Percentiles rank a stretch among this genome's conserved stretches.
Conservation (phyloP, 75 land plant species). For the Adiantum capillusveneris region DNA sequence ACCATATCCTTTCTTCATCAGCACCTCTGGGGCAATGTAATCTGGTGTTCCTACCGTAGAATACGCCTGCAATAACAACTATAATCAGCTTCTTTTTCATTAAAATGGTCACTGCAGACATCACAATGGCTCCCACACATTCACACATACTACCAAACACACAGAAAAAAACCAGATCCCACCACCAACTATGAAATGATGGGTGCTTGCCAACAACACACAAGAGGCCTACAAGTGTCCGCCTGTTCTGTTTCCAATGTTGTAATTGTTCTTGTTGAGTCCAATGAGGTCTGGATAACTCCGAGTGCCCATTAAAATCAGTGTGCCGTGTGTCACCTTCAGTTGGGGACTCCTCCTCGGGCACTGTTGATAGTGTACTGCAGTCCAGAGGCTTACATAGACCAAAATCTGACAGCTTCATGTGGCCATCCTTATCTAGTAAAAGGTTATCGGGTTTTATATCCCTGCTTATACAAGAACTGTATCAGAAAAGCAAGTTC, state of each 20-base stretch:
- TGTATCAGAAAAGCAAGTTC: slow-evolving; percentile 1
- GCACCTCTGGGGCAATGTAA: slow-evolving; percentile 92
- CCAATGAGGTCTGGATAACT: slow-evolving; percentile 28
- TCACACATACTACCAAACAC: too few relatives aligned
- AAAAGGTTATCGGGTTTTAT: slow-evolving; percentile 97
- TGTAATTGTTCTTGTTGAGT: slow-evolving; percentile 76
- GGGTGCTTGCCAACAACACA: background rate
- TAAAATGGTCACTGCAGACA: too few relatives aligned
- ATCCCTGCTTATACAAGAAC: slow-evolving; percentile 49
- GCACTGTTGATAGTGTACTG: slow-evolving; percentile 48
- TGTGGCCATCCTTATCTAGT: slow-evolving; percentile 83
- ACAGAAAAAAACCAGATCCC: too few relatives aligned
- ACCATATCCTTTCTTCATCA: slow-evolving; percentile 77
- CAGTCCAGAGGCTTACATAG: slow-evolving; percentile 90
- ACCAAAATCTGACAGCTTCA: slow-evolving; percentile 99
- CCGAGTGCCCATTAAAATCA: slow-evolving; percentile 17
- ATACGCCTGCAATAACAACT: slow-evolving; percentile 46
- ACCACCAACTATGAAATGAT: too few relatives aligned
- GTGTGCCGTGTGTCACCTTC: slow-evolving; percentile 29
- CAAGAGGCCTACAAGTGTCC: slow-evolving; percentile 50
- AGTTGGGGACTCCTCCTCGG: slow-evolving; percentile 40
- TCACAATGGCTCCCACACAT: too few relatives aligned
- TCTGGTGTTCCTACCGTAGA: slow-evolving; percentile 90
- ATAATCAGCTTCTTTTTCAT: too few relatives aligned
- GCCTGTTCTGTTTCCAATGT: slow-evolving; percentile 87